Evolutionary conservation across 2,329 filamentous ascomycete genomes (phyloP), one percentile per base, ranked within the genome.

Genomic region (Ophiosphaerella korrae): DNA sequence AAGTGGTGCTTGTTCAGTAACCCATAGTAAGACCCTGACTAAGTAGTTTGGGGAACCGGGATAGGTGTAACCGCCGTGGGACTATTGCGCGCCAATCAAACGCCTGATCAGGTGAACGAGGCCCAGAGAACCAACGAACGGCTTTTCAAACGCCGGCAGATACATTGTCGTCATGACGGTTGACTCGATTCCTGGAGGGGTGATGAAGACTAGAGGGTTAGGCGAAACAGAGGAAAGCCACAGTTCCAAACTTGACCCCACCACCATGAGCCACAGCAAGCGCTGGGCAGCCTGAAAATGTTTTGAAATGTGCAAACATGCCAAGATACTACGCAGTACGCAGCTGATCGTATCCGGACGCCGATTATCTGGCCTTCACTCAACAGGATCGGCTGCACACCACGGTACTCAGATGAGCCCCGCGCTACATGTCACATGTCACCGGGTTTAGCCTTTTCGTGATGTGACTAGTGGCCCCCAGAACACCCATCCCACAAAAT

Each of bases 401-500:
- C 38, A 41, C 23, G 38, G 38, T 41, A 41, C 24, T 16, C 38
- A 23, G 8, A n/a, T 13, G 24, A 29, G n/a, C 13, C 8, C 33
- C 33, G 14, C 33, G 42, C 42, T 32, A 44, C 42, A 43, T 33
- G 16, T 33, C 31, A 31, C 16, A 31, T 29, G 18, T 13, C 16
- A 38, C 12, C 16, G 23, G 6, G 7, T 29, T 33, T 9, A 21
- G 18, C 18, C n/a, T 16, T 12, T 18, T 14, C 12, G 9, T 7
- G n/a, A n/a, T n/a, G n/a, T n/a, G n/a, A n/a, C n/a, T n/a, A n/a
- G n/a, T n/a, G n/a, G n/a, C n/a, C n/a, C n/a, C n/a, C n/a, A n/a
- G n/a, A n/a, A n/a, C n/a, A n/a, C n/a, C n/a, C n/a, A 29, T 29
- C 26, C 56, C 53, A 60, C 31, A 65, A 62, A 55, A 58, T 55